Base-by-base conservation (phyloP, 1,284 basidiomycete species). In the Microbotryomycetes sp. region DNA sequence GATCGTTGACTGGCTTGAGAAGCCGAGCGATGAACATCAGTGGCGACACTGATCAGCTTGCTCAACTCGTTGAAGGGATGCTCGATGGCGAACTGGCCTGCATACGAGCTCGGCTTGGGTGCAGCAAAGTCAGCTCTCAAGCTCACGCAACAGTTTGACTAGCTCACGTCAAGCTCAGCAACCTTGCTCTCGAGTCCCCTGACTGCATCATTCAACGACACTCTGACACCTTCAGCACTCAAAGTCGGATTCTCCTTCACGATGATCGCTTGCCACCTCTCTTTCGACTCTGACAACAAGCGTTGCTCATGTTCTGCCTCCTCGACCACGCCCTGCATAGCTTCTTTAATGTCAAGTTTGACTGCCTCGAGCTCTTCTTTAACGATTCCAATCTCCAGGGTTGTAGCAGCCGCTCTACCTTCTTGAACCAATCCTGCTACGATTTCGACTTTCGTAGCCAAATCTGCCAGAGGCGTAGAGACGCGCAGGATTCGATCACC, bases 1-100 rank as follows among this genome's bases (percentile, higher is more conserved):
- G 11, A 18, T 11, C 35, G 27, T 29, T 28, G 21, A 18, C 31
- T 46, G 28, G 3, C 45, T 26, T 49, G 29, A 5, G 49, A 35
- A 15, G 28, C 11, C 9, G 15, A 24, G 29, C 24, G 50, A 29
- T 45, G 54, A 4, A 2, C 56, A 4, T 52, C 54, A 6, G 54
- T 51, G 7, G 59, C 59, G 2, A 56, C 56, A 16, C 58, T 59
- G 26, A 64, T 21, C 0, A 64, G 27, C 5, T 56, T 45, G 0
- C 53, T 49, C 4, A 64, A 41, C n/a, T 61, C 53, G 2, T 59
- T 64, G 46, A 60, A 60, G 9, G 63, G 63, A 18, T 53, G 52
- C 29, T 64, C 63, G 18, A 48, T 51, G 11, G 59, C 60, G 5
- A 64, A 45, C 1, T 59, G n/a, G 3, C 59, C 63, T 0, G 63